phyloP scores from a whole-genome alignment of 2,329 filamentous ascomycete species.

The Diaporthe humulicola region DNA sequence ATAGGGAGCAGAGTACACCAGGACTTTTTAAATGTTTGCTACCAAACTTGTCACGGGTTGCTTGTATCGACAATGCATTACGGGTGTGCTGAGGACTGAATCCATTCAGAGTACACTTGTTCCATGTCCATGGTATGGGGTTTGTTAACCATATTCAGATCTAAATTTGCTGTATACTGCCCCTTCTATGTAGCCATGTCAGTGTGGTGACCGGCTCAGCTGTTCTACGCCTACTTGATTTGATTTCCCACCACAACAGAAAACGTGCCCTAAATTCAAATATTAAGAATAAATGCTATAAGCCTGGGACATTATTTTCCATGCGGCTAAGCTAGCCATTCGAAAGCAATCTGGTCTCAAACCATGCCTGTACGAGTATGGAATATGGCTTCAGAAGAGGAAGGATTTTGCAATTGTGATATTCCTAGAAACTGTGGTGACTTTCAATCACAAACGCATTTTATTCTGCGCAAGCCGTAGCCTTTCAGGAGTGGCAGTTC shows the following conservation, averaged over 20 bases:
- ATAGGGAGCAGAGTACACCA: no score
- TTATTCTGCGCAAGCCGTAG: not conserved
- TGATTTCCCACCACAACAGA: not conserved
- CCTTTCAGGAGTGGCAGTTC: not conserved
- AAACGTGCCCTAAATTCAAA: not conserved
- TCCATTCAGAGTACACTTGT: not conserved
- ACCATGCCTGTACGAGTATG: not conserved
- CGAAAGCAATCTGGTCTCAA: not conserved
- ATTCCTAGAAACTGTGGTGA: not conserved
- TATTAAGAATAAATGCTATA: not conserved
- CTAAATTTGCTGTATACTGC: not conserved
- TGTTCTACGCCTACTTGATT: not conserved
- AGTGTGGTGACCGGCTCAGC: not conserved
- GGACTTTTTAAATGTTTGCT: no score
- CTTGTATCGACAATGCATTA: not conserved
- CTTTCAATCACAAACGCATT: not conserved
- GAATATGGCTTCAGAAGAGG: not conserved
- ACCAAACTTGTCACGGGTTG: not conserved
- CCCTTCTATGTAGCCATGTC: not conserved
- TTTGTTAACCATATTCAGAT: not conserved
- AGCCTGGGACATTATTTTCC: not conserved
- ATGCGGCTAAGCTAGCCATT: not conserved
- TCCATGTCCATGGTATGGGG: not conserved
- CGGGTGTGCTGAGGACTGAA: not conserved
- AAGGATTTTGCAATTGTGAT: not conserved